Evolutionary conservation across 2,329 filamentous ascomycete genomes (phyloP).

Genomic region (Pseudofabraea citricarpa): DNA sequence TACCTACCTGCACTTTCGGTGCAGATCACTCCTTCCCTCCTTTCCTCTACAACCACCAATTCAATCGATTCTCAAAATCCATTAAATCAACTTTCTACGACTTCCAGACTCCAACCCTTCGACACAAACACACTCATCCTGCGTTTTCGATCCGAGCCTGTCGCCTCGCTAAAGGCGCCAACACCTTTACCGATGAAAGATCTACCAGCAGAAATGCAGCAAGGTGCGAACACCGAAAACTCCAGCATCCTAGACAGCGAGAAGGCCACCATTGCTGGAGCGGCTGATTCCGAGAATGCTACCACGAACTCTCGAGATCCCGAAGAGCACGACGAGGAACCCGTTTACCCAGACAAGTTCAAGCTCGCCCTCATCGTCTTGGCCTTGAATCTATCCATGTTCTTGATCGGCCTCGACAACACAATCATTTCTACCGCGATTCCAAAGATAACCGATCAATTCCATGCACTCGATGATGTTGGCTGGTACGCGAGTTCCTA

Average conservation of each 20-base stretch:
- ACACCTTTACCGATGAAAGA: background rate
- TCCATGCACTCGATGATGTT: conserved; percentile 36
- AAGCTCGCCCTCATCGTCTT: background rate
- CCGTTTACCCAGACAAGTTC: background rate
- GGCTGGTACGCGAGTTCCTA: conserved; percentile 40
- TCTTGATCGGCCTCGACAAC: conserved; percentile 26
- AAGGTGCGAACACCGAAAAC: background rate
- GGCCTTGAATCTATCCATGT: conserved; percentile 22
- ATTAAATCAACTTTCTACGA: background rate
- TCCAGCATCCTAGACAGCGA: background rate
- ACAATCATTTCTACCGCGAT: conserved; percentile 33
- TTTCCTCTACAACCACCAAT: background rate
- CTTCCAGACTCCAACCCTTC: background rate
- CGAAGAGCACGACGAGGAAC: background rate
- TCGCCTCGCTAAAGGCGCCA: background rate
- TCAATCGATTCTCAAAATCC: background rate
- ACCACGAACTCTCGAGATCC: background rate
- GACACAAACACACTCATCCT: background rate
- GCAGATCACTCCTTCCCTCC: no score
- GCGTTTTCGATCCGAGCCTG: background rate
- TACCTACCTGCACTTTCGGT: no score
- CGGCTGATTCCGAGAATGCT: background rate
- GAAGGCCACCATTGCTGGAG: background rate
- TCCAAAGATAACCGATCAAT: conserved; percentile 31
- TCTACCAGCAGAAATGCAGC: no score